These are phyloP conservation scores for Olyra latifolia DNA, from an alignment of 176 grass and related monocot genomes.

Conservation along the genomic window DNA sequence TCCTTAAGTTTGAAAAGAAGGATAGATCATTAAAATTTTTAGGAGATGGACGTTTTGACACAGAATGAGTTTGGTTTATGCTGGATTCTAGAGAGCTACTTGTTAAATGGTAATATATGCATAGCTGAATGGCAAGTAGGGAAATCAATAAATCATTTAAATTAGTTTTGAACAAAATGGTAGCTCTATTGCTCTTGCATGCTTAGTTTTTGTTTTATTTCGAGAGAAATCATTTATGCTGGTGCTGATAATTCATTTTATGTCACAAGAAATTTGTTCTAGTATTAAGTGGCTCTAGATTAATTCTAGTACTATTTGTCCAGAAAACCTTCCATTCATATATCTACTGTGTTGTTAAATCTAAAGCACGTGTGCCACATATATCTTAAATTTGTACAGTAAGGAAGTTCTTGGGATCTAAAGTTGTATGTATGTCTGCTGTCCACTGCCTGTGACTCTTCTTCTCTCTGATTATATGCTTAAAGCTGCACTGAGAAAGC, in stretches of 20 bases:
- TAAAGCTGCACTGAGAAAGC: conserved; percentile 7
- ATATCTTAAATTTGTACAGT: background rate
- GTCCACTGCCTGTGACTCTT: background rate
- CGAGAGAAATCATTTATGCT: background rate
- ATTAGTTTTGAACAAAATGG: background rate
- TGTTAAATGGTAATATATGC: conserved; percentile 11
- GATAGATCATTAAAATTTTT: conserved; percentile 11
- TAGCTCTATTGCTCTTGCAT: background rate
- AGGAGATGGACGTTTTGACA: conserved; percentile 20
- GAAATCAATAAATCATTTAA: background rate
- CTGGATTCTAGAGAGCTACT: background rate
- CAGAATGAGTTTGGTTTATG: conserved; percentile 6
- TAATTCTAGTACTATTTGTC: background rate
- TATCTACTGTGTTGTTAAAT: background rate
- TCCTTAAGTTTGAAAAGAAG: conserved; percentile 15
- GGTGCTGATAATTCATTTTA: conserved; percentile 7
- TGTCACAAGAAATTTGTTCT: background rate
- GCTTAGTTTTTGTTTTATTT: background rate
- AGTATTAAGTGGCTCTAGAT: background rate
- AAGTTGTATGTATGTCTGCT: background rate
- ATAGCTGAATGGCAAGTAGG: background rate
- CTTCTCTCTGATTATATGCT: conserved; percentile 5
- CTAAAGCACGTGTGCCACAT: background rate
- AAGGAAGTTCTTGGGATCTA: background rate
- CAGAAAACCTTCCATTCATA: background rate